Evolutionary conservation across 148 eudicot species (phyloP).

Genomic region (Dianthus caryophyllus): DNA sequence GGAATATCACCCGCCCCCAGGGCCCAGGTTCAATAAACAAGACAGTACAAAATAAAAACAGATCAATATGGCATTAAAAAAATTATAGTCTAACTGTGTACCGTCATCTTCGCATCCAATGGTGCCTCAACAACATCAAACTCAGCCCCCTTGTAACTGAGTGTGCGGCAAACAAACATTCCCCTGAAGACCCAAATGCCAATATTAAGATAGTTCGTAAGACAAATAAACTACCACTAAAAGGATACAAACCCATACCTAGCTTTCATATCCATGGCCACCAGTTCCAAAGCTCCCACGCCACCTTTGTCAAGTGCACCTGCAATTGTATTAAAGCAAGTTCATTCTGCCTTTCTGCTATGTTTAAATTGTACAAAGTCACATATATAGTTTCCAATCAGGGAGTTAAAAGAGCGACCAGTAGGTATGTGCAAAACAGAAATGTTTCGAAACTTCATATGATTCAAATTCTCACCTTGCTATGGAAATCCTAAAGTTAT

Average conservation of each 20-base stretch:
- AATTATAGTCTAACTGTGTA: conserved; percentile 12
- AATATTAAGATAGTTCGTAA: conserved; percentile 7
- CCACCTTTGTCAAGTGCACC: conserved; percentile 96
- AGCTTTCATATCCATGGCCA: conserved; percentile 99
- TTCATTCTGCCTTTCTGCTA: conserved; percentile 6
- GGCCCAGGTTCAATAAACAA: too few relatives aligned
- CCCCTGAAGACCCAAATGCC: conserved; percentile 50
- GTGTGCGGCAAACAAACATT: conserved; percentile 95
- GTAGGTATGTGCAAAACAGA: background rate
- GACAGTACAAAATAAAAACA: too few relatives aligned
- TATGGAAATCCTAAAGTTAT: background rate
- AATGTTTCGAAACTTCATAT: background rate
- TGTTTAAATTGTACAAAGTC: background rate
- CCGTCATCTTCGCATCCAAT: conserved; percentile 77
- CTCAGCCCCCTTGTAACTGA: conserved; percentile 94
- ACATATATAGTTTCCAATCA: background rate
- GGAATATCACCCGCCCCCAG: too few relatives aligned
- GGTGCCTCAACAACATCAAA: conserved; percentile 94
- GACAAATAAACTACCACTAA: conserved; percentile 3
- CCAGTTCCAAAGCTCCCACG: conserved; percentile 98
- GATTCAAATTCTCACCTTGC: conserved; percentile 2
- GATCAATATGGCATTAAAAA: too few relatives aligned
- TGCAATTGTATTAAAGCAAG: conserved; percentile 22
- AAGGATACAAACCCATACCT: conserved; percentile 41
- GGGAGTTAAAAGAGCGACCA: background rate